Conservation (phyloP, 225 moss, liverwort and hornwort genomes). For the Marchantia paleacea region DNA sequence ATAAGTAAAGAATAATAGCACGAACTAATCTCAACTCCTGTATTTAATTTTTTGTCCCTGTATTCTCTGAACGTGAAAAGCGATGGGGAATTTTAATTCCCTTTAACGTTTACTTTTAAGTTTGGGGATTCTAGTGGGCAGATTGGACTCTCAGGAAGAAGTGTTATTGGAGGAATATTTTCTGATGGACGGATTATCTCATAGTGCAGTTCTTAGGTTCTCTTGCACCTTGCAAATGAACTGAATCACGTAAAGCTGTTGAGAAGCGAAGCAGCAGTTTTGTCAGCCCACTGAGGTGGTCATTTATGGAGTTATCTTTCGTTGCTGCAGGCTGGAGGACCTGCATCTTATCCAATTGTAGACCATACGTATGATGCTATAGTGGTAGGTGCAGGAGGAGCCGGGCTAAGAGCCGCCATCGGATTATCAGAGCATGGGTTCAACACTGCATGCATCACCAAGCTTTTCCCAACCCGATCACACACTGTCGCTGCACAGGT, state of each 20-base stretch:
- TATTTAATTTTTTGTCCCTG: no score
- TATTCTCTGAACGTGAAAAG: no score
- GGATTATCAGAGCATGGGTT: conserved; percentile 90
- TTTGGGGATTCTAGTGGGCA: no score
- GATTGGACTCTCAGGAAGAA: no score
- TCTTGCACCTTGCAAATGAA: background rate
- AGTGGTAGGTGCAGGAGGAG: conserved; percentile 95
- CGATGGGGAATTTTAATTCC: no score
- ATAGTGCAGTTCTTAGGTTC: background rate
- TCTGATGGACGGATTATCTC: background rate
- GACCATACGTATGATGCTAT: conserved; percentile 92
- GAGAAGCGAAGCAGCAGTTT: background rate
- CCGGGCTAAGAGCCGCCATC: conserved; percentile 89
- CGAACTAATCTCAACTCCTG: no score
- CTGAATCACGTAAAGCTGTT: background rate
- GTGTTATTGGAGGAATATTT: no score
- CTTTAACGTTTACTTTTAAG: no score
- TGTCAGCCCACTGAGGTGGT: background rate
- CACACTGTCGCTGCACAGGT: conserved; percentile 98
- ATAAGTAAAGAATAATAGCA: no score
- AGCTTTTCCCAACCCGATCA: conserved; percentile 96
- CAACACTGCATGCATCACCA: conserved; percentile 90
- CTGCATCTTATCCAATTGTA: conserved; percentile 65
- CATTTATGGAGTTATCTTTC: conserved; percentile 4
- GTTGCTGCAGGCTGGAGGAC: conserved; percentile 32